These are phyloP conservation scores for Fusarium nodosum DNA, from an alignment of 2,329 filamentous ascomycete species.

Conservation along the genomic window DNA sequence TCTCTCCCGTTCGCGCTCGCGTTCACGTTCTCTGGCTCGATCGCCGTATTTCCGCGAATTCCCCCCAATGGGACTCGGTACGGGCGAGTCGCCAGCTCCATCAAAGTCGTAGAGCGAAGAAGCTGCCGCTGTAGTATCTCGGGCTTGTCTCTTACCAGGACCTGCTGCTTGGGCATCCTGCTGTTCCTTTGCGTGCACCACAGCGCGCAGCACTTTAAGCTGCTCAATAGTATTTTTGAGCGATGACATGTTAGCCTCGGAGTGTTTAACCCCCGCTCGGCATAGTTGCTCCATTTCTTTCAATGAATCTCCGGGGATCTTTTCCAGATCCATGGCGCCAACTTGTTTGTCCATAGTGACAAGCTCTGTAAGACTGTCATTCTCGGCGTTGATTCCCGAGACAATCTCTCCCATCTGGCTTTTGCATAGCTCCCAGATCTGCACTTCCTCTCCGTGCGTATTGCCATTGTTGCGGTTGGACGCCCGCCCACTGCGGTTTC, in stretches of 20 bases:
- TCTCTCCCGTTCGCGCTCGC: slow-evolving; percentile 53
- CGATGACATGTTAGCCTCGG: slow-evolving; percentile 56
- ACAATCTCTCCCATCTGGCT: slow-evolving; percentile 58
- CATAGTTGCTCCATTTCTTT: slow-evolving; percentile 60
- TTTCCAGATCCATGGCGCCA: slow-evolving; percentile 57
- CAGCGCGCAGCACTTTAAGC: slow-evolving; percentile 59
- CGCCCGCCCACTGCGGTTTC: slow-evolving; percentile 61
- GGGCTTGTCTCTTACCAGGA: slow-evolving; percentile 49
- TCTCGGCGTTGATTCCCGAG: slow-evolving; percentile 58
- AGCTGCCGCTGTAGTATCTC: slow-evolving; percentile 49
- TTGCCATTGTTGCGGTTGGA: slow-evolving; percentile 61
- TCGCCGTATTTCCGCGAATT: slow-evolving; percentile 56
- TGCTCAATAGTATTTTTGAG: slow-evolving; percentile 59
- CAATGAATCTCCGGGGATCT: slow-evolving; percentile 56
- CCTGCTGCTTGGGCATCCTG: slow-evolving; percentile 53
- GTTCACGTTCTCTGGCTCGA: slow-evolving; percentile 56
- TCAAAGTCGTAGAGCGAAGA: slow-evolving; percentile 62
- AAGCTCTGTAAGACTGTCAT: slow-evolving; percentile 57
- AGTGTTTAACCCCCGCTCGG: slow-evolving; percentile 59
- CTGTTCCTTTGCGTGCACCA: slow-evolving; percentile 61
- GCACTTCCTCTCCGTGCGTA: slow-evolving; percentile 59
- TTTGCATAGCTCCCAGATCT: slow-evolving; percentile 60
- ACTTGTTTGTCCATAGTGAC: slow-evolving; percentile 59
- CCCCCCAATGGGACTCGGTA: slow-evolving; percentile 59
- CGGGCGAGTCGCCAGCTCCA: slow-evolving; percentile 60